A percentile compares a stretch with the other conserved stretches of the same genome.
phyloP scores from a whole-genome alignment of 305 asterid genomes.

The Lippia alba region DNA sequence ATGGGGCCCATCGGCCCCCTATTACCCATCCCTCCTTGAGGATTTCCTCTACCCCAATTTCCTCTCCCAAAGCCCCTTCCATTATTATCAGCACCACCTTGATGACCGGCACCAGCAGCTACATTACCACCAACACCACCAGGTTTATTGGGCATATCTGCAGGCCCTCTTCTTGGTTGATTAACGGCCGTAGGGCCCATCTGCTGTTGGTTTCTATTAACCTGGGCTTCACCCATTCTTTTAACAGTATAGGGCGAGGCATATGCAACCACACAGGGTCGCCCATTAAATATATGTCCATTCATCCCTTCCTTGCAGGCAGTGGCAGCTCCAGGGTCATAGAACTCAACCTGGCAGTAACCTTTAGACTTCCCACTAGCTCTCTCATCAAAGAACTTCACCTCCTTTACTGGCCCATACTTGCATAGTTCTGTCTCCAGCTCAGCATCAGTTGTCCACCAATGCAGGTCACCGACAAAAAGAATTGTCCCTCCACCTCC shows the following conservation, averaged over 20 bases:
- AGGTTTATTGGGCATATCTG: slow-evolving; percentile 46
- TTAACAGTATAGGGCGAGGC: slow-evolving; percentile 58
- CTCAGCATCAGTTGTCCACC: slow-evolving; percentile 75
- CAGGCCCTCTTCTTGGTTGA: slow-evolving; percentile 58
- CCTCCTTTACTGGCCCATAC: slow-evolving; percentile 65
- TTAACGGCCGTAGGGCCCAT: slow-evolving; percentile 40
- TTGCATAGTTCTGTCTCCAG: slow-evolving; percentile 55
- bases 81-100: slow-evolving; percentile 50
- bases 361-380: slow-evolving; percentile 77
- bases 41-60: slow-evolving; percentile 71
- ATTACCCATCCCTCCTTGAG: slow-evolving; percentile 67
- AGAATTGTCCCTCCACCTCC: slow-evolving; percentile 48
- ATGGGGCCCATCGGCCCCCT: slow-evolving; percentile 74
- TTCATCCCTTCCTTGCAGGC: slow-evolving; percentile 71
- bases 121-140: slow-evolving; percentile 43
- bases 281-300: slow-evolving; percentile 61
- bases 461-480: slow-evolving; percentile 57
- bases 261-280: slow-evolving; percentile 67
- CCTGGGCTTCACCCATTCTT: slow-evolving; percentile 70
- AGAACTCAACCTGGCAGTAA: slow-evolving; percentile 68
- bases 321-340: slow-evolving; percentile 50
- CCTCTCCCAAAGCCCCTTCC: slow-evolving; percentile 68
- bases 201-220: slow-evolving; percentile 54
- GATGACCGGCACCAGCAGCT: slow-evolving; percentile 45
- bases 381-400: slow-evolving; percentile 64